Evolutionary conservation across 2,329 filamentous ascomycete species (phyloP), one percentile per base, ranked within the genome.

Genomic region (Ophiostoma fasciatum): DNA sequence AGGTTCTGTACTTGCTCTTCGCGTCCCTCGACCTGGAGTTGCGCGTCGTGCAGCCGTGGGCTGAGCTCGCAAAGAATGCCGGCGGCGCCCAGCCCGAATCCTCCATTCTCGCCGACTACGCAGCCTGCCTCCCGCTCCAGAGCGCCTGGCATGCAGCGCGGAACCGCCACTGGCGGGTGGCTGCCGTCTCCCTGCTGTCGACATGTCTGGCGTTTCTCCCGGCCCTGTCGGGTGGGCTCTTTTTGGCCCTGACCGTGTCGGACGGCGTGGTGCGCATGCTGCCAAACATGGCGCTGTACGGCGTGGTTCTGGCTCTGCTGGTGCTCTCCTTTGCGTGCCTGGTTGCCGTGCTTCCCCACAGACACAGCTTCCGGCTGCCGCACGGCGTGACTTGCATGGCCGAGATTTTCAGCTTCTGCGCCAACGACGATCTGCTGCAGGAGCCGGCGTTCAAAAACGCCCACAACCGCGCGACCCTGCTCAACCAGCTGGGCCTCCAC

Each of bases 391-490:
- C 67, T 41, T 82, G 71, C 31, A 64, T 92, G 14, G 80, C 81
- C 1, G 83, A 87, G 51, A 64, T 87, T 17, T 68, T 92, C 46
- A 78, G 74, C 49, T 87, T 88, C 52, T 63, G 88, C 28, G 74
- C 82, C 40, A 76, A 78, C 46, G 77, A 76, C 29, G 77, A 78
- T 18, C 61, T 92, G 14, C 61, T 82, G 2, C 63, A 70, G 5
- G 85, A 94, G 49, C 66, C 74, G 9, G 71, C 79, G 0, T 88
- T 94, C 51, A 67, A 74, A 34, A 69, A 75, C 26, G 72, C 42
- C 21, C 46, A 78, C 3, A 75, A 66, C n/a, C 78, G 76, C 44
- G 62, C 62, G 0, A 78, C 85, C 44, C 66, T 94, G 15, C 66
- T 78, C 17, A 74, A 69, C 0, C 64, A 80, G 28, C 60, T 94